Conservation (phyloP, 208 protist species). For the Leishmania lainsoni region DNA sequence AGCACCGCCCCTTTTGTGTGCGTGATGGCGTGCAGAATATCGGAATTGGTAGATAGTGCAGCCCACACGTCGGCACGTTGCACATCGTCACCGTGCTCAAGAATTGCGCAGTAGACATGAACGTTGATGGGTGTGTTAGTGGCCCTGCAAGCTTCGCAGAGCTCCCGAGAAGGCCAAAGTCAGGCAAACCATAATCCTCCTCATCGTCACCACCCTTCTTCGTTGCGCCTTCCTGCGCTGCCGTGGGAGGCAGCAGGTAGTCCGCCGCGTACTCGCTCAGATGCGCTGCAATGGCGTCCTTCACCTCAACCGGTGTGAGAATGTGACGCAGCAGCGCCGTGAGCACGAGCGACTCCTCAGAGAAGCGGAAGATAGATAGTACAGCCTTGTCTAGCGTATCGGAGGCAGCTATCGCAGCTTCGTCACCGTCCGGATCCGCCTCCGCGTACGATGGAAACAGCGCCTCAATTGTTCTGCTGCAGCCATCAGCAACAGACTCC, state of each 20-base stretch:
- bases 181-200: constrained; percentile 58
- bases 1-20: constrained; percentile 37
- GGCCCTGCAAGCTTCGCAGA: background rate
- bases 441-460: constrained; percentile 38
- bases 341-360: constrained; percentile 71
- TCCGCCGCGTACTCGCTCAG: constrained; percentile 67
- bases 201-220: background rate
- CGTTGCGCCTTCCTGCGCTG: background rate
- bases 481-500: constrained; percentile 38
- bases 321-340: constrained; percentile 68
- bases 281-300: constrained; percentile 80
- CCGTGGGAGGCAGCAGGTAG: constrained; percentile 46
- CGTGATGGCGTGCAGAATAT: constrained; percentile 44
- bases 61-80: constrained; percentile 72
- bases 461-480: constrained; percentile 39
- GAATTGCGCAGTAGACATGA: constrained; percentile 57
- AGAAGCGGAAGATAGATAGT: constrained; percentile 36
- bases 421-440: constrained; percentile 22
- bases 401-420: constrained; percentile 31
- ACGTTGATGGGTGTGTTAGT: constrained; percentile 29
- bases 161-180: constrained; percentile 50
- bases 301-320: constrained; percentile 53
- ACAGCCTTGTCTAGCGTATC: constrained; percentile 45
- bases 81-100: constrained; percentile 75
- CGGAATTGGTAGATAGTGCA: constrained; percentile 23